Evolutionary conservation across 1,139 yeast species (phyloP).

Genomic region (Meyerozyma athensensis): DNA sequence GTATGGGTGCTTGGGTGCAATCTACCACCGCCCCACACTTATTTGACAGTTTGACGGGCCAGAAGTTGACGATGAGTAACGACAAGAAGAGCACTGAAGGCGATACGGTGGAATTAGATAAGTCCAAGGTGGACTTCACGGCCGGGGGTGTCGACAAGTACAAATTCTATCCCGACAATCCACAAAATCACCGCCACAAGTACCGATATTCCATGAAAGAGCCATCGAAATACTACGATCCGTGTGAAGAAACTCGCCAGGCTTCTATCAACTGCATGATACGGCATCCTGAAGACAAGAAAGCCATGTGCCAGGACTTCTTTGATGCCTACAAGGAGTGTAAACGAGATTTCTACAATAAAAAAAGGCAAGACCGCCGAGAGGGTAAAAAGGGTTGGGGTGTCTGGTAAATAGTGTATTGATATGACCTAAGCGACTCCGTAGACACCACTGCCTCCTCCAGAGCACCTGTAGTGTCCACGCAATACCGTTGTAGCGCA

Average conservation of each 20-base stretch:
- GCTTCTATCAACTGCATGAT: conserved; percentile 80
- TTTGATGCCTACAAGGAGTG: conserved; percentile 93
- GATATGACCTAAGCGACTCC: conserved; percentile 6
- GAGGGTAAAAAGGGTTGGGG: conserved; percentile 48
- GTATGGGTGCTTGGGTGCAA: background rate
- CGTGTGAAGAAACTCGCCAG: conserved; percentile 84
- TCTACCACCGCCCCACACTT: background rate
- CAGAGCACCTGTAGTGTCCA: conserved; percentile 4
- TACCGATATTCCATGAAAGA: conserved; percentile 62
- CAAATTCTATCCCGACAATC: conserved; percentile 82
- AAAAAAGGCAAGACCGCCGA: conserved; percentile 32
- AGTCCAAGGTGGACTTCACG: conserved; percentile 53
- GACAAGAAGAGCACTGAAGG: no score
- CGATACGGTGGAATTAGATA: conserved; percentile 38
- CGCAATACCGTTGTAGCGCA: background rate
- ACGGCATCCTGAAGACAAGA: conserved; percentile 66
- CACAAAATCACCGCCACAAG: conserved; percentile 57
- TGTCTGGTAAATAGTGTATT: conserved; percentile 21
- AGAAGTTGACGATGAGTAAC: no score
- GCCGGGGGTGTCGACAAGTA: conserved; percentile 47
- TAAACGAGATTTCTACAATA: conserved; percentile 68
- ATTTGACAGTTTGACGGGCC: background rate
- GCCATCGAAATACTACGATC: conserved; percentile 84
- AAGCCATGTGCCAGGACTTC: conserved; percentile 70
- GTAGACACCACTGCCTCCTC: conserved; percentile 10